Conservation (phyloP, 176 grass and related monocot species). For the Raddia distichophylla region DNA sequence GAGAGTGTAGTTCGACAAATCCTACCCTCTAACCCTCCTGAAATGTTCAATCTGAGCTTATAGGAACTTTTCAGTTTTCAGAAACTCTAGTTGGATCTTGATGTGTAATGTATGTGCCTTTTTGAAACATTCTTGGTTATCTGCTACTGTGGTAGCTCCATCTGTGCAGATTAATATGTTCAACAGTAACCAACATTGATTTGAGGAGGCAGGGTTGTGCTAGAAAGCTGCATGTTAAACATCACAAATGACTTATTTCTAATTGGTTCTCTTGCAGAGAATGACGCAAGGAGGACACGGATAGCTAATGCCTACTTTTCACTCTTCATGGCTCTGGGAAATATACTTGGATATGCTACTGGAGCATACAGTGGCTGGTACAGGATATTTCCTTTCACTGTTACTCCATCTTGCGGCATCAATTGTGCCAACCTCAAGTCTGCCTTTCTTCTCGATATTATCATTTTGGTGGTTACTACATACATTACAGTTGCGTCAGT, state of each 20-base stretch:
- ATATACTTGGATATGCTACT: conserved; percentile 85
- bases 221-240: neutral
- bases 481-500: conserved; percentile 66
- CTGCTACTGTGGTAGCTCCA: neutral
- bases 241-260: neutral
- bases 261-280: conserved; percentile 58
- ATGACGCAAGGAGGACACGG: conserved; percentile 78
- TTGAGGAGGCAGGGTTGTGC: neutral
- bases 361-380: conserved; percentile 85
- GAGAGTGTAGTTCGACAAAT: neutral
- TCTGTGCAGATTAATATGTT: neutral
- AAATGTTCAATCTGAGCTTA: neutral
- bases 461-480: conserved; percentile 70
- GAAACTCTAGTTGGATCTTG: neutral
- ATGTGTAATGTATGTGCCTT: neutral
- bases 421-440: conserved; percentile 95
- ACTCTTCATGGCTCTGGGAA: conserved; percentile 95
- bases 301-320: conserved; percentile 99
- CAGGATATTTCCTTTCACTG: conserved; percentile 75
- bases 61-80: neutral
- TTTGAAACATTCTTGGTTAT: neutral
- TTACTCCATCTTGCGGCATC: conserved; percentile 68
- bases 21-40: too few relatives aligned
- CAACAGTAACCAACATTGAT: neutral
- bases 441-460: conserved; percentile 79